A percentile compares a stretch with the other conserved stretches of the same genome.
Conservation (phyloP, 225 moss, liverwort and hornwort genomes). For the Asterella californica region DNA sequence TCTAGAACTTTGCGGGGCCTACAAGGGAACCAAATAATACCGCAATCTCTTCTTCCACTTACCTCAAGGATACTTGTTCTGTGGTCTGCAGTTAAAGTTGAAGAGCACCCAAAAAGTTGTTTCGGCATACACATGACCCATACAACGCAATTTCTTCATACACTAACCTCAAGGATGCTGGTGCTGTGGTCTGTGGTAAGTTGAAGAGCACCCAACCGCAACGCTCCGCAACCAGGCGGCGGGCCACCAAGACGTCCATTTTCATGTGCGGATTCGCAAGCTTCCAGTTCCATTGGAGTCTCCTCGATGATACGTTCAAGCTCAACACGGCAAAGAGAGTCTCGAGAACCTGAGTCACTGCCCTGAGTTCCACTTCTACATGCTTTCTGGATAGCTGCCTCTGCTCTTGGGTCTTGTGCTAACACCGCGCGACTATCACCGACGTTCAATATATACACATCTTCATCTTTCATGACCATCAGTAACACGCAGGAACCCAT, state of each 20-base stretch:
- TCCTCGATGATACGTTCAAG: slow-evolving; percentile 96
- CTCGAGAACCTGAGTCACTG: slow-evolving; percentile 81
- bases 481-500: slow-evolving; percentile 99
- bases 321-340: slow-evolving; percentile 80
- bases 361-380: slow-evolving; percentile 53
- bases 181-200: slow-evolving; percentile 96
- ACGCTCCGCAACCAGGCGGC: slow-evolving; percentile 46
- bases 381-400: slow-evolving; percentile 51
- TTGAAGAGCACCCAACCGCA: slow-evolving; percentile 85
- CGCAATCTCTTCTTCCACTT: neutral
- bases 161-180: slow-evolving; percentile 75
- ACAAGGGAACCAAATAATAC: no score
- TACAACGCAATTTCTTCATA: no score
- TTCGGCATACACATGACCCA: no score
- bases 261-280: slow-evolving; percentile 66
- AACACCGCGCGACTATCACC: slow-evolving; percentile 95
- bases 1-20: no score
- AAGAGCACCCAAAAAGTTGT: slow-evolving; percentile 61
- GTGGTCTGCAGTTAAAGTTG: slow-evolving; percentile 89
- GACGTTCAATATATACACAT: slow-evolving; percentile 99
- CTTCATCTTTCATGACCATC: slow-evolving; percentile 99
- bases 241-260: slow-evolving; percentile 45
- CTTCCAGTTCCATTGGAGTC: slow-evolving; percentile 88
- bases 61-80: slow-evolving; percentile 92
- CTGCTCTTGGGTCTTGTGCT: slow-evolving; percentile 78